Evolutionary conservation across 192 early-diverging fungal genomes (phyloP), one percentile per base, ranked within the genome.

Genomic region (Coemansia sp.): DNA sequence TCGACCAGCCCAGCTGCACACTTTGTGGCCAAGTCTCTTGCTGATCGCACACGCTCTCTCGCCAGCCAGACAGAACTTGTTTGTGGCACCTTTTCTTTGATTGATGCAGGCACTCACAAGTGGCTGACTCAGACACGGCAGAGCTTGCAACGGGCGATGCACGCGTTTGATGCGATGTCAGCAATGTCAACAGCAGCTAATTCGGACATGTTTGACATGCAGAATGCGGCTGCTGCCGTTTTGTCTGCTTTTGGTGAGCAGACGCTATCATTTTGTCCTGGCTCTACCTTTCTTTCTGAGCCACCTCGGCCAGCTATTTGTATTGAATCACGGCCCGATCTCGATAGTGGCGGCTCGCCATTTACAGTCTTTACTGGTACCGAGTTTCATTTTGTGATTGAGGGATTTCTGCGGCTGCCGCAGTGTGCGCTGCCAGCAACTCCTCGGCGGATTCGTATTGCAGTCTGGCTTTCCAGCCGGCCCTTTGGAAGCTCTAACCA

Each of bases 341-440:
- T 82, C 19, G 73, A 69, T 3, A 41, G 31, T 9, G 55, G 26
- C 21, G 64, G 31, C 17, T 38, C 69, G 0, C 10, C 67, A 4
- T 54, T 69, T 11, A 53, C 68, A 7, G 73, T 75, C 35, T 58
- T 61, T 27, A 66, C 79, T 2, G 74, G 74, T 1, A 73, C 67
- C 49, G 69, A 82, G 67, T 69, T 82, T 17, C 69, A 82, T 10
- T 61, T 76, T 53, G 65, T 55, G 17, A 64, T 73, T 3, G 79
- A 82, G 31, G 79, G 79, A 17, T 82, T 82, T 64, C 4, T 82
- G 25, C 62, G 62, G 27, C 21, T 70, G 21, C 66, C 78, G 0
- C 53, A 26, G 19, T 31, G 19, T 52, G 39, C 35, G 22, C 39
- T 69, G 22, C 17, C 64, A 1, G 50, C 52, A 12, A 11, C 51